Percentiles rank a stretch among this genome's conserved stretches.
phyloP scores from a whole-genome alignment of 2,329 filamentous ascomycete genomes.

The Talaromyces sp. region DNA sequence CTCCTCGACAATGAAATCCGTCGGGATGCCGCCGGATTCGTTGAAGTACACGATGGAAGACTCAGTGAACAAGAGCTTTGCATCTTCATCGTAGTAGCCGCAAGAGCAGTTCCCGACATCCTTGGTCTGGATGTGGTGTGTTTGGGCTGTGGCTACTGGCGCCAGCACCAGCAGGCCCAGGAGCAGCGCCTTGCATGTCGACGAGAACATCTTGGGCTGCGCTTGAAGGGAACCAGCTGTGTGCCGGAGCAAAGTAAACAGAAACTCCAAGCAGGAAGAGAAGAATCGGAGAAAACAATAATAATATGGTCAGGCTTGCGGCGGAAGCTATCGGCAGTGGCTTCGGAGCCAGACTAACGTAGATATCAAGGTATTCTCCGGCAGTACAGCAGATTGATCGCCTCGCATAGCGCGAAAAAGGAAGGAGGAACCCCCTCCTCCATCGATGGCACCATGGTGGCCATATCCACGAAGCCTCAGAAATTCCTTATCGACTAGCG shows the following conservation, averaged over 20 bases:
- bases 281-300: background rate
- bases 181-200: conserved; percentile 2
- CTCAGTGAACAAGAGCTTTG: conserved; percentile 40
- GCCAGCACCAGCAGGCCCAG: conserved; percentile 1
- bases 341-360: background rate
- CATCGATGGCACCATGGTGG: background rate
- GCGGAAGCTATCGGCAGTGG: background rate
- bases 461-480: background rate
- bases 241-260: background rate
- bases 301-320: too few relatives aligned
- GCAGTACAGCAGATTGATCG: background rate
- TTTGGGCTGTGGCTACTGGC: background rate
- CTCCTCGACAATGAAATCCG: conserved; percentile 35
- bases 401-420: background rate
- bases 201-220: conserved; percentile 2
- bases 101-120: conserved; percentile 34
- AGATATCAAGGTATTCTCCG: background rate
- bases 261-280: background rate
- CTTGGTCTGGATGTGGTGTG: background rate
- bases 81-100: conserved; percentile 40
- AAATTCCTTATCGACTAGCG: background rate
- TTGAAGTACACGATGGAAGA: conserved; percentile 49
- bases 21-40: conserved; percentile 34
- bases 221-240: background rate
- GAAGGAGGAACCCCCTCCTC: background rate